Evolutionary conservation across 352 stramenopile genomes (phyloP).

Genomic region (Phytophthora cryptogea): DNA sequence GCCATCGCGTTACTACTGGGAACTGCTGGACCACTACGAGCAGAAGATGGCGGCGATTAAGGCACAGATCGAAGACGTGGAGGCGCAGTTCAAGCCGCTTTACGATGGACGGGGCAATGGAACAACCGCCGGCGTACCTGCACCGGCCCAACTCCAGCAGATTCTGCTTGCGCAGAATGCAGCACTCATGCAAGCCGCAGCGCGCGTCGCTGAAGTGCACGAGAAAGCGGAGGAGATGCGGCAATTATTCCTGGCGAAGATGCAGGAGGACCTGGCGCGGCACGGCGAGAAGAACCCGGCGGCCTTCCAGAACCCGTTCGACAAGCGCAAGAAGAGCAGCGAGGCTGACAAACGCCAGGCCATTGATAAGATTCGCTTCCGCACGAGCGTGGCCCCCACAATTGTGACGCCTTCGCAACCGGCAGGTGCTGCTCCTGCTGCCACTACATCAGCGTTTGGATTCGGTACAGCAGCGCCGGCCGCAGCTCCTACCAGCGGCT

Average conservation of each 20-base stretch:
- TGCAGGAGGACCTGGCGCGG: slow-evolving; percentile 62
- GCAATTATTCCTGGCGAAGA: slow-evolving; percentile 65
- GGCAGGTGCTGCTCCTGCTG: slow-evolving; percentile 19
- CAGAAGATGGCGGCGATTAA: slow-evolving; percentile 76
- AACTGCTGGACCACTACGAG: slow-evolving; percentile 75
- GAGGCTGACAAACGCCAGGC: slow-evolving; percentile 56
- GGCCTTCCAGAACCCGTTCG: slow-evolving; percentile 75
- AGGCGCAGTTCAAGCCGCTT: slow-evolving; percentile 63
- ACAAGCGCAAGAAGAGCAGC: slow-evolving; percentile 78
- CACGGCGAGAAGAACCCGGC: slow-evolving; percentile 65
- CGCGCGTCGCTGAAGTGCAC: slow-evolving; percentile 76
- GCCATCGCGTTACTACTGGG: slow-evolving; percentile 84
- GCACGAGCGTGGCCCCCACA: slow-evolving; percentile 69
- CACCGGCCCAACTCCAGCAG: slow-evolving; percentile 61
- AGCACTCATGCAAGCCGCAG: slow-evolving; percentile 75
- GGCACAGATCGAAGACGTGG: slow-evolving; percentile 73
- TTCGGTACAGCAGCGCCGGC: slow-evolving; percentile 39
- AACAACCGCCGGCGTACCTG: slow-evolving; percentile 11
- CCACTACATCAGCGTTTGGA: slow-evolving; percentile 41
- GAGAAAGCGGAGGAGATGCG: slow-evolving; percentile 78
- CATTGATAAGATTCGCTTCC: slow-evolving; percentile 83
- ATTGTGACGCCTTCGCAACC: slow-evolving; percentile 48
- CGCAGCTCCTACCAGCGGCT: slow-evolving; percentile 37
- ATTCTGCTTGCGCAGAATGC: slow-evolving; percentile 81
- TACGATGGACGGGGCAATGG: slow-evolving; percentile 37